Conservation (phyloP, 2,329 filamentous ascomycete genomes). For the Ascochyta koolunga region DNA sequence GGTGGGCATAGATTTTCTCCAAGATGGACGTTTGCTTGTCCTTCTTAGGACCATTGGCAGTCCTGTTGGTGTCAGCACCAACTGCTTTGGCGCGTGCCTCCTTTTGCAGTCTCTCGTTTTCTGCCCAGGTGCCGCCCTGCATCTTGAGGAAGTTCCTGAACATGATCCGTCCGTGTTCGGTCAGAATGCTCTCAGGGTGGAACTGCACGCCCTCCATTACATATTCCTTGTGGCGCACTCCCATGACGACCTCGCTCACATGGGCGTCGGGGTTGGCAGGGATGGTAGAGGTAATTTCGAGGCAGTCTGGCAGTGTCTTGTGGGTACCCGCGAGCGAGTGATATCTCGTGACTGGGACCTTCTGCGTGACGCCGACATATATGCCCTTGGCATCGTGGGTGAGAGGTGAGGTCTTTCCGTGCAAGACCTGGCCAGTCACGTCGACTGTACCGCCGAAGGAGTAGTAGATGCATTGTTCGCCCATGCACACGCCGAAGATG, state of each 20-base stretch:
- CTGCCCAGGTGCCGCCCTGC: conserved; percentile 89
- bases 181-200: conserved; percentile 95
- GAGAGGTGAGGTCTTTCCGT: conserved; percentile 93
- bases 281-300: conserved; percentile 93
- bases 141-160: conserved; percentile 89
- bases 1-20: conserved; percentile 85
- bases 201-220: conserved; percentile 97
- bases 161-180: conserved; percentile 85
- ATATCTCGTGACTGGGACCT: conserved; percentile 88
- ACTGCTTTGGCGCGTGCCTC: conserved; percentile 40
- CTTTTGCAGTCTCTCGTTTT: conserved; percentile 66
- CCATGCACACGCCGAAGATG: conserved; percentile 98
- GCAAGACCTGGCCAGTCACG: conserved; percentile 93
- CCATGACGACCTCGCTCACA: conserved; percentile 90
- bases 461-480: conserved; percentile 95
- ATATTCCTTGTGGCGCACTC: conserved; percentile 89
- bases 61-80: conserved; percentile 37
- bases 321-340: conserved; percentile 95
- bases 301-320: conserved; percentile 79
- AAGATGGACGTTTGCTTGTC: conserved; percentile 82
- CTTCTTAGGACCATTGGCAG: conserved; percentile 34
- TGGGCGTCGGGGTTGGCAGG: conserved; percentile 71
- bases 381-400: conserved; percentile 91
- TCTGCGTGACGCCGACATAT: conserved; percentile 79
- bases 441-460: conserved; percentile 90